phyloP scores from a whole-genome alignment of 1,284 basidiomycete species.

The Leccinum solheimii region DNA sequence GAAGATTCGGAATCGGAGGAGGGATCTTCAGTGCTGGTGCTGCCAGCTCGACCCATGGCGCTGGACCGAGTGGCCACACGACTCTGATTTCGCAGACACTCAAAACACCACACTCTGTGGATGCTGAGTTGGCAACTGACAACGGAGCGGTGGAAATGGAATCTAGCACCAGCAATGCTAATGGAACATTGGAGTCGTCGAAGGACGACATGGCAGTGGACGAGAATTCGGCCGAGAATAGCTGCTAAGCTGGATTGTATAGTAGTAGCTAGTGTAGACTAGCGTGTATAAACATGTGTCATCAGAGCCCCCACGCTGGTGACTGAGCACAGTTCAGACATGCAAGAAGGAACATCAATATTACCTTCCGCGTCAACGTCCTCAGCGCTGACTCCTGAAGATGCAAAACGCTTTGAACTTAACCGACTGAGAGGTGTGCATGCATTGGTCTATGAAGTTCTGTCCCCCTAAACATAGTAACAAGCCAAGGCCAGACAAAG shows the following conservation, averaged over 20 bases:
- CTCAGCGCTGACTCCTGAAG: conserved; percentile 33
- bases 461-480: conserved; percentile 17
- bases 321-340: conserved; percentile 6
- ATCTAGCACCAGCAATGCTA: conserved; percentile 16
- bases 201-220: conserved; percentile 32
- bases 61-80: conserved; percentile 69
- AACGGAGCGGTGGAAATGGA: conserved; percentile 29
- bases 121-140: conserved; percentile 36
- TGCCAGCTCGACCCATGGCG: conserved; percentile 58
- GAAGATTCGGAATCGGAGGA: conserved; percentile 65
- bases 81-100: conserved; percentile 41
- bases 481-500: conserved; percentile 59
- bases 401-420: conserved; percentile 40
- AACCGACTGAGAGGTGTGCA: conserved; percentile 54
- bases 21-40: conserved; percentile 67
- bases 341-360: conserved; percentile 9
- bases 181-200: conserved; percentile 14
- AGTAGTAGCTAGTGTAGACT: neutral
- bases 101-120: conserved; percentile 50
- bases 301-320: conserved; percentile 11
- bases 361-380: conserved; percentile 1
- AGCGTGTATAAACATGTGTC: conserved; percentile 22
- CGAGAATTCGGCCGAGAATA: conserved; percentile 16
- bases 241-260: neutral
- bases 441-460: neutral